A percentile compares a stretch with the other conserved stretches of the same genome.
Evolutionary conservation across 2,329 filamentous ascomycete genomes (phyloP).

Genomic region (Lecanicillium sp.): DNA sequence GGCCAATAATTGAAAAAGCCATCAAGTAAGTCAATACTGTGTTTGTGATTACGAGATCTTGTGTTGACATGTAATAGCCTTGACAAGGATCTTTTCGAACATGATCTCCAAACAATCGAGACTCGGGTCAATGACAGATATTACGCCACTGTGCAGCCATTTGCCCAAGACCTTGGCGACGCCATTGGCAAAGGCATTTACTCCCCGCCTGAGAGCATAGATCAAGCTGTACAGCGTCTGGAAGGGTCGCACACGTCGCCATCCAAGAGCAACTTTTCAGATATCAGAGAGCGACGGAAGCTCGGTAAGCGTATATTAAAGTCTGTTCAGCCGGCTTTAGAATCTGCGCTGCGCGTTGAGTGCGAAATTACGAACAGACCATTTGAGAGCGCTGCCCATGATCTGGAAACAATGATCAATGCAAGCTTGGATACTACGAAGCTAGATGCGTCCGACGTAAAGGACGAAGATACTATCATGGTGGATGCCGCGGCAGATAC

Average conservation of each 20-base stretch:
- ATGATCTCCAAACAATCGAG: constrained; percentile 41
- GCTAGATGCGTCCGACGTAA: constrained; percentile 28
- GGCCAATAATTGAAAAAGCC: constrained; percentile 72
- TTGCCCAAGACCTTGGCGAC: constrained; percentile 48
- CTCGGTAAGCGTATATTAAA: constrained; percentile 87
- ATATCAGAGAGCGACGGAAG: constrained; percentile 73
- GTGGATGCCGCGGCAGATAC: constrained; percentile 34
- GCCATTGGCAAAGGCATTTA: constrained; percentile 46
- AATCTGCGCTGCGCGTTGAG: constrained; percentile 70
- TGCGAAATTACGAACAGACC: constrained; percentile 68
- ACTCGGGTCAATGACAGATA: constrained; percentile 44
- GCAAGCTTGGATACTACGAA: constrained; percentile 51
- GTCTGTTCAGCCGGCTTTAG: constrained; percentile 67
- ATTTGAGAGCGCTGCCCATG: constrained; percentile 60
- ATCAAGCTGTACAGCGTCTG: constrained; percentile 16
- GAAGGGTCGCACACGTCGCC: constrained; percentile 38
- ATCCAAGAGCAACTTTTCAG: constrained; percentile 45
- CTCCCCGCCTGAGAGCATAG: constrained; percentile 22
- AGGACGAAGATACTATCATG: constrained; percentile 39
- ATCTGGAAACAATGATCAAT: constrained; percentile 67
- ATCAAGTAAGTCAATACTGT: constrained; percentile 55
- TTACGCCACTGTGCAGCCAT: constrained; percentile 49
- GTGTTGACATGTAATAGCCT: constrained; percentile 43
- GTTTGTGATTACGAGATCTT: not conserved
- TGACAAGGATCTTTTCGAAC: constrained; percentile 53